Conservation (phyloP, 176 grass and related monocot species). For the Eremochloa ophiuroides region DNA sequence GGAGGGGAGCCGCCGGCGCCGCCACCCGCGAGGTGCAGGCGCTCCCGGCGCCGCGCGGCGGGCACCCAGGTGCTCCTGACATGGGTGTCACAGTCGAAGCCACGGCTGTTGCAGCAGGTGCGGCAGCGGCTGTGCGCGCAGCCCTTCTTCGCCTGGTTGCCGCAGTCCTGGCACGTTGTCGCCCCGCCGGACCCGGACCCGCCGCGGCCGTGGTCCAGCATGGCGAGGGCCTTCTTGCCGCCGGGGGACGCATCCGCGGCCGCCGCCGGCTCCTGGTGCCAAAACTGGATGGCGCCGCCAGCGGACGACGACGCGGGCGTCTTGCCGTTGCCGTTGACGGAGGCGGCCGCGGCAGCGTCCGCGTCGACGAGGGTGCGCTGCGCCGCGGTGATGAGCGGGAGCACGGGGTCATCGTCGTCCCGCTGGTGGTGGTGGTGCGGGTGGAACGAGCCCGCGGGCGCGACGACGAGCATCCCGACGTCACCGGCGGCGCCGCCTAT, state of each 20-base stretch:
- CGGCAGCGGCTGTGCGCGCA: slow-evolving; percentile 67
- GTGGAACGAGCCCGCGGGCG: slow-evolving; percentile 55
- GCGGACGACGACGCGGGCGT: slow-evolving; percentile 6
- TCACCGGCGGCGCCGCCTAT: slow-evolving; percentile 52
- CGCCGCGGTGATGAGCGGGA: slow-evolving; percentile 67
- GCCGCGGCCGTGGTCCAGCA: slow-evolving; percentile 40
- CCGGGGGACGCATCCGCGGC: slow-evolving; percentile 18
- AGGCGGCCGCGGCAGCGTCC: not conserved
- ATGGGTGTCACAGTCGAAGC: slow-evolving; percentile 73
- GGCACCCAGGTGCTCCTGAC: slow-evolving; percentile 93
- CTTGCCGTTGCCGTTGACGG: slow-evolving; percentile 27
- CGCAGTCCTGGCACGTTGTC: slow-evolving; percentile 84
- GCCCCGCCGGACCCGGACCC: not conserved
- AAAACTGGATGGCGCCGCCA: slow-evolving; percentile 64
- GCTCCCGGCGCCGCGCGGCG: slow-evolving; percentile 61
- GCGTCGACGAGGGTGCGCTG: slow-evolving; percentile 45
- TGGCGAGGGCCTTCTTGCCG: slow-evolving; percentile 46
- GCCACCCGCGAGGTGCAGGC: slow-evolving; percentile 27
- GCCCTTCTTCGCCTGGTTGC: slow-evolving; percentile 93
- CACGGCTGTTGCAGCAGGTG: slow-evolving; percentile 88
- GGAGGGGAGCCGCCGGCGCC: not conserved
- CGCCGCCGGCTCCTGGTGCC: slow-evolving; percentile 45
- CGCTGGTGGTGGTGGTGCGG: slow-evolving; percentile 32
- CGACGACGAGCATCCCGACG: slow-evolving; percentile 61
- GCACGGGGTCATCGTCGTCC: slow-evolving; percentile 33